Evolutionary conservation across 192 early-diverging fungal species (phyloP), one percentile per base, ranked within the genome.

Genomic region (Coemansia sp.): DNA sequence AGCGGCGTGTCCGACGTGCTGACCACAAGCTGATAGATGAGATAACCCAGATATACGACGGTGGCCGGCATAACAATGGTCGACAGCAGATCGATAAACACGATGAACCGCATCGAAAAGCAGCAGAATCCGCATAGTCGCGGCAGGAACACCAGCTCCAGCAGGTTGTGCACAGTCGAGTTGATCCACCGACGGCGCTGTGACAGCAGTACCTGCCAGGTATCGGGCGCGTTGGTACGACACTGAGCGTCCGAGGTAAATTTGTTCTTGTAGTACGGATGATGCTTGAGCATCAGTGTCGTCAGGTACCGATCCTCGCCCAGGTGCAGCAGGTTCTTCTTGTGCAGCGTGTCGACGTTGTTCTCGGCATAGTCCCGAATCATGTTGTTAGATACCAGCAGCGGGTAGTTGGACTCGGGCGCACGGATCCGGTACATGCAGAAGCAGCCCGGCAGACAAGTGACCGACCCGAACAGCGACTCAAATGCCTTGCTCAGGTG

Each of bases 101-200:
- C 92, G 30, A 98, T 86, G 59, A 98, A 93, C 15, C 94, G 87
- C 90, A 98, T 94, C 42, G 94, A 97, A 79, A 97, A 97, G 79
- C 93, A 95, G 73, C 94, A 88, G 84, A 92, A 95, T 23, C 97
- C 95, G 55, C 97, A 98, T 26, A 98, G 85, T 53, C 97, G 93
- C 27, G 90, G 89, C 55, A 99, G 75, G 58, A 92, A 85, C 31
- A 95, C 74, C 30, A 99, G 79, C 70, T 99, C 97, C 55, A 97
- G 81, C 62, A 98, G 78, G 70, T 99, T 99, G 81, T 99, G 97
- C 11, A 99, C 89, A 0, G 97, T 99, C 25, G 94, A 97, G 81
- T 99, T 99, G 67, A 99, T 99, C 97, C 97, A 99, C 54, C 97
- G 90, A 66, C 97, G 92, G 58, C 97, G 89, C 73, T 99, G 97